Evolutionary conservation across 208 protist species (phyloP).

Genomic region (Wallacemonas collosoma): DNA sequence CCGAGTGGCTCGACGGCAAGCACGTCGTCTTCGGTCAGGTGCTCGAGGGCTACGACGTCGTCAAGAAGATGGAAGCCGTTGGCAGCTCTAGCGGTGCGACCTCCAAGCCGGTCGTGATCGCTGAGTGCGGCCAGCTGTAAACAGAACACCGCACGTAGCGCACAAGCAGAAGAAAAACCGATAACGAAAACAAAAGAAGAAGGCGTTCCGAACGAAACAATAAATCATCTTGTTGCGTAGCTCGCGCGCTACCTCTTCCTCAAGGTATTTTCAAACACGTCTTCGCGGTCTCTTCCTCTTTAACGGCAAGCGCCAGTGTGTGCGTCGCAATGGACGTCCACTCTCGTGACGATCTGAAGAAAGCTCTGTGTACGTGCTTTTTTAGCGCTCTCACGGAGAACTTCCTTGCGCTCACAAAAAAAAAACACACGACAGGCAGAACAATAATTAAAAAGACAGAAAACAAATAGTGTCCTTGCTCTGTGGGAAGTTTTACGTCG

Average conservation of each 20-base stretch:
- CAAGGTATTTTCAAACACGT: no score
- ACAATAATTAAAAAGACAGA: constrained; percentile 9
- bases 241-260: no score
- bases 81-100: constrained; percentile 60
- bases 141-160: not conserved
- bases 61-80: constrained; percentile 85
- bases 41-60: constrained; percentile 84
- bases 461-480: constrained; percentile 17
- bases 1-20: constrained; percentile 93
- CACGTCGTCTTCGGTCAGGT: constrained; percentile 97
- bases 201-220: not conserved
- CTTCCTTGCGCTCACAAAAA: no score
- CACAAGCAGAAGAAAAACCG: constrained; percentile 7
- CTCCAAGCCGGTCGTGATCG: constrained; percentile 58
- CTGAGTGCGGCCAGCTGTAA: constrained; percentile 73
- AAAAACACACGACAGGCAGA: constrained; percentile 2
- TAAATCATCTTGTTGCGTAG: no score
- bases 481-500: constrained; percentile 10
- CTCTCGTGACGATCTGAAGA: no score
- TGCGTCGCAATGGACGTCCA: no score
- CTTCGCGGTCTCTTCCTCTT: no score
- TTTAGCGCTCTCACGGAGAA: no score
- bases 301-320: no score
- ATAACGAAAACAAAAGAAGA: constrained; percentile 10
- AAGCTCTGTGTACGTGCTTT: no score